phyloP scores from a whole-genome alignment of 257 asterid species.

The Ballota nigra region DNA sequence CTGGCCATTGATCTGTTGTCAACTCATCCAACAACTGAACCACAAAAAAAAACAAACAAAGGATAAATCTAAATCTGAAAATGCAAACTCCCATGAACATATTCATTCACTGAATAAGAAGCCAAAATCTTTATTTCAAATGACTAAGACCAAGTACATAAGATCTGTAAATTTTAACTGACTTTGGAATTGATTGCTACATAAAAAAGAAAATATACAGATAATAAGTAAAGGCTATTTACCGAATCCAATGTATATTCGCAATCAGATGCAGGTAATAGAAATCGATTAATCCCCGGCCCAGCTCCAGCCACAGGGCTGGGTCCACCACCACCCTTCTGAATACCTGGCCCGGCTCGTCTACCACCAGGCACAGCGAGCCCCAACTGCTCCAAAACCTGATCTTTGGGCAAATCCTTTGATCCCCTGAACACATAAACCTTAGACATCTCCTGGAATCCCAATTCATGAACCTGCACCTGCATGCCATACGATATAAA shows the following conservation, averaged over 20 bases:
- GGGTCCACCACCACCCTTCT: constrained; percentile 58
- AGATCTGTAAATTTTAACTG: neutral
- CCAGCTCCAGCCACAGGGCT: constrained; percentile 44
- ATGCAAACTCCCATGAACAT: neutral
- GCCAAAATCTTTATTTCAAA: constrained; percentile 4
- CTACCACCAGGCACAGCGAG: constrained; percentile 52
- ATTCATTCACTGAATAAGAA: constrained; percentile 2
- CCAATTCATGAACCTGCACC: constrained; percentile 95
- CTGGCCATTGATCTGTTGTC: constrained; percentile 84
- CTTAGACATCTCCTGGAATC: constrained; percentile 84
- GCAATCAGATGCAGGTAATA: constrained; percentile 89
- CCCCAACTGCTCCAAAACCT: constrained; percentile 88
- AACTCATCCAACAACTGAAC: constrained; percentile 88
- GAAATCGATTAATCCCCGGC: constrained; percentile 66
- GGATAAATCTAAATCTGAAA: constrained; percentile 4
- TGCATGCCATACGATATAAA: constrained; percentile 91
- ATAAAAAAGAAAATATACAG: neutral
- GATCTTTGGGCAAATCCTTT: constrained; percentile 78
- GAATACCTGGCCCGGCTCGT: constrained; percentile 48
- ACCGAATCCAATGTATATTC: constrained; percentile 83
- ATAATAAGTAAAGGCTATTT: constrained; percentile 10
- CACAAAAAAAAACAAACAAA: constrained; percentile 17
- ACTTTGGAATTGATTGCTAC: neutral
- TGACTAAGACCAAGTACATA: neutral
- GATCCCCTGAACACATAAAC: constrained; percentile 86